Base-by-base conservation (phyloP, 2,329 filamentous ascomycete species). In the Lachnellula occidentalis region DNA sequence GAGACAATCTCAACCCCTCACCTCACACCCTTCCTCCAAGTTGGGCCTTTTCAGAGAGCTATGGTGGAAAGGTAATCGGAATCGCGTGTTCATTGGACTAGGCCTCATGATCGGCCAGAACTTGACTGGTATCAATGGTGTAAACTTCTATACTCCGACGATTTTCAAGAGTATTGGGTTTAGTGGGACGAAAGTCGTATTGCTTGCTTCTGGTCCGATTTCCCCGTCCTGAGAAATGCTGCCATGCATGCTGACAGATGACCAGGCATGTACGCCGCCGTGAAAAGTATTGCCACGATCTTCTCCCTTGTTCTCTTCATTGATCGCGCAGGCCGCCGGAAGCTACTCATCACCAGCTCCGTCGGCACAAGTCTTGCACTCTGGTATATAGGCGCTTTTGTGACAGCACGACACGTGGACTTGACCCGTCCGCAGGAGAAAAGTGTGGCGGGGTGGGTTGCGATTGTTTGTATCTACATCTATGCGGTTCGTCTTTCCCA, bases 41-140 rank as follows among this genome's bases (percentile, higher is more conserved):
- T 19, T 41, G 15, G 37, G 37, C 3, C n/a, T 41, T 4, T 41
- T 41, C 37, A 78, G 78, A 65, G 78, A 88, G 31, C 82, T 82
- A 62, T 89, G 82, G 76, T 41, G 37, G 37, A 41, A 41, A 19
- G 37, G 37, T 15, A 41, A 41, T 15, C 37, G 37, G 14, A 41
- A 41, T 19, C 81, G 88, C 42, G 84, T 92, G 71, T 80, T 89
- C 68, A 77, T 92, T 11, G 88, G 88, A 46, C 80, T 80, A 53
- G 80, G 88, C 64, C 76, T 92, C 19, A 92, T 92, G 75, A 74
- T 92, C 51, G 90, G 84, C 78, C 88, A 92, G 70, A 92, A 92
- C 63, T 85, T 85, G 48, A 78, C 74, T 3, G 87, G 87, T 2
- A 90, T 90, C 73, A 90, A 90, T 62, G 86, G 87, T 19, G 85